Percentiles rank a stretch among this genome's conserved stretches.
Conservation (phyloP, 768 basidiomycete species). For the Lentinula guzmanii region DNA sequence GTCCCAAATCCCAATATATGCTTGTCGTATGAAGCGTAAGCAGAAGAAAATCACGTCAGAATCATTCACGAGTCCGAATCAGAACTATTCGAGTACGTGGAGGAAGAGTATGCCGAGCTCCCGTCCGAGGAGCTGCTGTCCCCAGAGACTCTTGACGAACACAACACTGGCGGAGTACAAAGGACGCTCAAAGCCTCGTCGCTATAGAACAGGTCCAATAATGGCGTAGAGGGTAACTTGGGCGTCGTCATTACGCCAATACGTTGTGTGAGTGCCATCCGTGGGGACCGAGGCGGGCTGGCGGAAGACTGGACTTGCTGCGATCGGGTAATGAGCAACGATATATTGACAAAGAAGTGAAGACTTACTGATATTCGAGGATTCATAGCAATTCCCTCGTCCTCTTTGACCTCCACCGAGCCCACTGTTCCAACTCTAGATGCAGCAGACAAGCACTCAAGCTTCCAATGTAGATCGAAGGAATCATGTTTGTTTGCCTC, state of each 20-base stretch:
- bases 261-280: background rate
- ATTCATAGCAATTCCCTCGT: background rate
- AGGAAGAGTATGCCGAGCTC: conserved; percentile 4
- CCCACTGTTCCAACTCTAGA: background rate
- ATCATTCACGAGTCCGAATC: background rate
- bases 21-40: background rate
- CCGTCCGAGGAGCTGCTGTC: conserved; percentile 3
- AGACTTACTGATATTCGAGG: background rate
- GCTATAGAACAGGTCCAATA: background rate
- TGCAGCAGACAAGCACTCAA: conserved; percentile 20
- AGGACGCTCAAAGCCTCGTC: background rate
- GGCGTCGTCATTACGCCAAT: background rate
- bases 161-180: conserved; percentile 1
- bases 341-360: background rate
- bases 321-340: background rate
- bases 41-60: background rate
- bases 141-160: background rate
- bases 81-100: conserved; percentile 1
- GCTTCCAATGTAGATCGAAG: conserved; percentile 33
- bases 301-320: background rate
- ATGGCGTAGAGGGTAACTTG: background rate
- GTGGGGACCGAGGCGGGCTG: background rate
- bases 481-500: conserved; percentile 22
- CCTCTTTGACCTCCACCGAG: background rate
- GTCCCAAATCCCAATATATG: background rate